Percentiles rank a stretch among this genome's conserved stretches.
Conservation (phyloP, 306 rosid species). For the Vicia villosa region DNA sequence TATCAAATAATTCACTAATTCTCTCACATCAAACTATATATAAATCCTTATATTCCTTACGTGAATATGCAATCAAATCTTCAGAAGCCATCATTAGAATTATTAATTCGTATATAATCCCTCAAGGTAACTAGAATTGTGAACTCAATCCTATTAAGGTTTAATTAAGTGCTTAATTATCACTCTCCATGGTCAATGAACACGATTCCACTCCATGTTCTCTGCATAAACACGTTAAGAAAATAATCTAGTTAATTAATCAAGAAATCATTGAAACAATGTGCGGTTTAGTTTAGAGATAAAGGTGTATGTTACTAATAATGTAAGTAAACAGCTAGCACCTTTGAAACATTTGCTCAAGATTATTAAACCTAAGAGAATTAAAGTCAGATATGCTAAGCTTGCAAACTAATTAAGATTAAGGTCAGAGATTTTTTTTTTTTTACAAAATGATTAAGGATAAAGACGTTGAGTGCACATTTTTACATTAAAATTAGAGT, state of each 20-base stretch:
- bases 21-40: too few species aligned
- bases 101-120: slow-evolving; percentile 29
- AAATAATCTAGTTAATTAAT: not conserved
- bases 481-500: too few species aligned
- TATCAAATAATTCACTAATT: too few species aligned
- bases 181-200: slow-evolving; percentile 22
- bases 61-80: slow-evolving; percentile 18
- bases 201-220: slow-evolving; percentile 28
- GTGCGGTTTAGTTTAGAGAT: not conserved
- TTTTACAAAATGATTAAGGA: too few species aligned
- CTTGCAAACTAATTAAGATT: not conserved
- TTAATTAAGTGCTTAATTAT: slow-evolving; percentile 8
- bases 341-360: slow-evolving; percentile 13
- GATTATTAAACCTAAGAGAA: slow-evolving; percentile 24
- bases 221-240: not conserved
- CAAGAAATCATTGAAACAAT: not conserved
- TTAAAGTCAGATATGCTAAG: not conserved
- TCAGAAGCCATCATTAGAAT: not conserved
- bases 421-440: not conserved
- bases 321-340: not conserved
- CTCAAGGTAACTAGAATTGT: slow-evolving; percentile 16
- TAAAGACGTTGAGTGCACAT: too few species aligned
- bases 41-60: not conserved
- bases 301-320: not conserved
- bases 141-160: slow-evolving; percentile 17